Percentiles rank a stretch among this genome's conserved stretches.
Conservation (phyloP, 441 rosid species). For the Lepidium campestre region DNA sequence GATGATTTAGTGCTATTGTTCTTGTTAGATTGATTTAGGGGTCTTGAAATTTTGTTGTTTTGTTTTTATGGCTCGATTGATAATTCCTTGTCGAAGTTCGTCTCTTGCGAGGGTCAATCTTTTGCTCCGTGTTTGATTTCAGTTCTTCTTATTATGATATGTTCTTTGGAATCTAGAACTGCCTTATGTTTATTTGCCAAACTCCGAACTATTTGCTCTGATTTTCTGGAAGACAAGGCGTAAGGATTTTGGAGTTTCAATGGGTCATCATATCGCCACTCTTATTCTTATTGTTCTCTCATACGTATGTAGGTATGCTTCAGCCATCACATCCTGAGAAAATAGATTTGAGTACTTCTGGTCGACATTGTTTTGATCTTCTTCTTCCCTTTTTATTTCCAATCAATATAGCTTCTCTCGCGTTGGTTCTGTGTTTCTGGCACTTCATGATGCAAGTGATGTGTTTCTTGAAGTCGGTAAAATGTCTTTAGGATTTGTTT, state of each 20-base stretch:
- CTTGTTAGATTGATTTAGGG: conserved; percentile 10
- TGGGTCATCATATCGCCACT: conserved; percentile 89
- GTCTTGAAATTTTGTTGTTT: conserved; percentile 28
- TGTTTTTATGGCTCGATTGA: conserved; percentile 67
- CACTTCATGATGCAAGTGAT: conserved; percentile 95
- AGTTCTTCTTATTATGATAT: not conserved
- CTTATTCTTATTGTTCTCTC: conserved; percentile 75
- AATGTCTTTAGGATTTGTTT: conserved; percentile 50
- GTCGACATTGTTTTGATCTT: conserved; percentile 7
- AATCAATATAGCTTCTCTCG: conserved; percentile 64
- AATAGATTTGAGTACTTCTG: not conserved
- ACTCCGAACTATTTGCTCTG: conserved; percentile 47
- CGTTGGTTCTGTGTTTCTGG: conserved; percentile 81
- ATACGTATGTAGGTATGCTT: conserved; percentile 69
- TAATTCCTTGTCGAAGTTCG: conserved; percentile 75
- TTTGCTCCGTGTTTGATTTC: not conserved
- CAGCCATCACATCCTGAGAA: not conserved
- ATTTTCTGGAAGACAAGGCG: conserved; percentile 96
- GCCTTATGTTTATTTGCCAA: not conserved
- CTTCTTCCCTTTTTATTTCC: not conserved
- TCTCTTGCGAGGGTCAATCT: conserved; percentile 52
- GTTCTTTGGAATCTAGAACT: not conserved
- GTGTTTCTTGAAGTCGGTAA: conserved; percentile 90
- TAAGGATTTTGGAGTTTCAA: conserved; percentile 92
- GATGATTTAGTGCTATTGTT: not conserved